Conservation (phyloP, 2,329 filamentous ascomycete species). For the Talaromyces piceae region DNA sequence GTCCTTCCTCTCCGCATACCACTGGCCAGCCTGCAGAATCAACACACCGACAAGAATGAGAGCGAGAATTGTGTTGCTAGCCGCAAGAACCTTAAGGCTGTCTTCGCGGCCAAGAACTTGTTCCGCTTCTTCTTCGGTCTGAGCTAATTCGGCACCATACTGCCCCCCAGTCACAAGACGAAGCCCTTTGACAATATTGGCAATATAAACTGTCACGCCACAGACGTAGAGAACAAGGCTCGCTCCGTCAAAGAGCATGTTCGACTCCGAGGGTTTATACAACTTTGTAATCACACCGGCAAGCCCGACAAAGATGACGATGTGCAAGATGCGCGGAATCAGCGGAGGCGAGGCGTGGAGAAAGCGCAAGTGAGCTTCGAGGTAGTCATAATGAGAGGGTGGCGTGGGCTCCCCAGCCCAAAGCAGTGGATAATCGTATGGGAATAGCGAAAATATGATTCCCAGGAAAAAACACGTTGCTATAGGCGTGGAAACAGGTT, state of each 20-base stretch:
- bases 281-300: constrained; percentile 88
- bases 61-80: constrained; percentile 92
- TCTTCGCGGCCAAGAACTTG: constrained; percentile 75
- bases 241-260: constrained; percentile 86
- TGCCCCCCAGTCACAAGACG: constrained; percentile 68
- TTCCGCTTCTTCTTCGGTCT: constrained; percentile 47
- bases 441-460: constrained; percentile 90
- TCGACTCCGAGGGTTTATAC: constrained; percentile 86
- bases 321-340: constrained; percentile 88
- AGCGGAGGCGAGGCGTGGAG: constrained; percentile 85
- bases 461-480: constrained; percentile 96
- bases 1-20: constrained; percentile 96
- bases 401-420: constrained; percentile 38
- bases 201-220: constrained; percentile 84
- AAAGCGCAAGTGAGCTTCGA: constrained; percentile 85
- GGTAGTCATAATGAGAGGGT: constrained; percentile 66
- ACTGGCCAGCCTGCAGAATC: constrained; percentile 91
- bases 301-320: constrained; percentile 82
- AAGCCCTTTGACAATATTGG: constrained; percentile 94
- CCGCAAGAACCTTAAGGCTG: constrained; percentile 79
- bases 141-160: constrained; percentile 47
- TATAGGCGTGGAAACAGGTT: constrained; percentile 27
- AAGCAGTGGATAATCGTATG: constrained; percentile 61
- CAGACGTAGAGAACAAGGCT: constrained; percentile 69
- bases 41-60: constrained; percentile 86